phyloP scores from a whole-genome alignment of 768 basidiomycete genomes.

The Rickenella mellea region DNA sequence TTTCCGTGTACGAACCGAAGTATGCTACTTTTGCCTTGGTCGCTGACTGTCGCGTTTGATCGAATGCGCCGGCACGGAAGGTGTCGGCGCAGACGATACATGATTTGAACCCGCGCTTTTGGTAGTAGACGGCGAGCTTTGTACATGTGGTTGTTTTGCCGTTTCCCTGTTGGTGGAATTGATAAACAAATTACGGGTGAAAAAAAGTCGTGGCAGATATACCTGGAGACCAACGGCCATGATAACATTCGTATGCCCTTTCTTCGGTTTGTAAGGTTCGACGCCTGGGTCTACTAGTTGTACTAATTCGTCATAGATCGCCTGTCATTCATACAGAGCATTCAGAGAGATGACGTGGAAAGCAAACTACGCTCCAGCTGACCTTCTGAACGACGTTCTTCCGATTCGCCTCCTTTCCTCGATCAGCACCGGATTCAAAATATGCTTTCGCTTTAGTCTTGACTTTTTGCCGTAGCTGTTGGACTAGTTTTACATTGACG shows the following conservation, averaged over 20 bases:
- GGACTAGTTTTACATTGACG: slow-evolving; percentile 95
- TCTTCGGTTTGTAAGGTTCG: slow-evolving; percentile 93
- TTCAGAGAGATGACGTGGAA: background rate
- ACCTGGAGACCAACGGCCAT: slow-evolving; percentile 98
- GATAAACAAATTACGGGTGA: slow-evolving; percentile 2
- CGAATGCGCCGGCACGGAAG: slow-evolving; percentile 98
- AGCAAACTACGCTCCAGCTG: slow-evolving; percentile 8
- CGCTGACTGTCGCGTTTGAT: slow-evolving; percentile 97
- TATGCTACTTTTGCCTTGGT: slow-evolving; percentile 98
- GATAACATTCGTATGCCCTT: slow-evolving; percentile 86
- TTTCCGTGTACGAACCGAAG: slow-evolving; percentile 98
- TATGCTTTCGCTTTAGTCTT: slow-evolving; percentile 82
- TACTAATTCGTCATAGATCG: slow-evolving; percentile 95
- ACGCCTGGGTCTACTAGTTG: slow-evolving; percentile 91
- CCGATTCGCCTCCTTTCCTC: slow-evolving; percentile 70
- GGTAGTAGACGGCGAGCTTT: slow-evolving; percentile 95
- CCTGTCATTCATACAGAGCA: slow-evolving; percentile 32
- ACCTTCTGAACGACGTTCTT: slow-evolving; percentile 92
- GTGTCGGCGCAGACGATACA: slow-evolving; percentile 98
- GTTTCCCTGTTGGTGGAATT: slow-evolving; percentile 56
- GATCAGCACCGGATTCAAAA: slow-evolving; percentile 58
- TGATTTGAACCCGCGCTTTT: slow-evolving; percentile 92
- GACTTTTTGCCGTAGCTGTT: slow-evolving; percentile 79
- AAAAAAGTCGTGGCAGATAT: slow-evolving; percentile 3
- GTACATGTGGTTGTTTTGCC: slow-evolving; percentile 99